These are phyloP conservation scores for Litsea cubeba DNA, from an alignment of 164 flowering plant genomes.

Conservation along the genomic window DNA sequence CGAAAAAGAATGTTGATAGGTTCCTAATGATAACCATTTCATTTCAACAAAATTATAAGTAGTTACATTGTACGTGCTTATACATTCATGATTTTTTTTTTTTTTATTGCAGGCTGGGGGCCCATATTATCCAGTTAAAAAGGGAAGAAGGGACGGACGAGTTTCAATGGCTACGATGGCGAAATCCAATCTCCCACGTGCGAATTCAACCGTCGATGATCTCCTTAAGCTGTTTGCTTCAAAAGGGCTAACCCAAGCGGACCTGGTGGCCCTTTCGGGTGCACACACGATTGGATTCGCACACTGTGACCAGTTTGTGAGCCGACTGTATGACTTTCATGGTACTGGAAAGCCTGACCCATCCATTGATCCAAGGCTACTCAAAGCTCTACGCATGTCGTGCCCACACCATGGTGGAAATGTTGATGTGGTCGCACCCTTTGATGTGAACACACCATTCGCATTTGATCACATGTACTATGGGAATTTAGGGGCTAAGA, in stretches of 20 bases:
- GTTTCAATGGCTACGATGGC: conserved; percentile 60
- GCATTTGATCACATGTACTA: conserved; percentile 70
- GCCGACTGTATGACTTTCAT: conserved; percentile 50
- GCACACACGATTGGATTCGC: conserved; percentile 91
- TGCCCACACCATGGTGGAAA: conserved; percentile 74
- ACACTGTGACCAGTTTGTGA: conserved; percentile 58
- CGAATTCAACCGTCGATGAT: conserved; percentile 63
- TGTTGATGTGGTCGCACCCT: conserved; percentile 51
- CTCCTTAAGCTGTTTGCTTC: conserved; percentile 60
- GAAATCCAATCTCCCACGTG: conserved; percentile 47
- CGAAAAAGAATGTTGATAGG: too few species aligned
- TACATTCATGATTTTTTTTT: neutral
- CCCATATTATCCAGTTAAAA: conserved; percentile 75
- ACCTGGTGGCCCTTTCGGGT: conserved; percentile 84
- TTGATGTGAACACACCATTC: conserved; percentile 80
- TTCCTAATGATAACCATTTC: too few species aligned
- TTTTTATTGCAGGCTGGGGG: conserved; percentile 68
- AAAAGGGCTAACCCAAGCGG: conserved; percentile 62
- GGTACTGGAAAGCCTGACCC: conserved; percentile 63
- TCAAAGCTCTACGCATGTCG: conserved; percentile 58
- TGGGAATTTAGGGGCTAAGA: conserved; percentile 47
- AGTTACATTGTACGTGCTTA: too few species aligned
- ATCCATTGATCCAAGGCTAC: conserved; percentile 55
- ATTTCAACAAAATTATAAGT: too few species aligned
- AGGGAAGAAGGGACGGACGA: conserved; percentile 82